Base-by-base conservation (phyloP, 2,329 filamentous ascomycete species). In the Diaporthe longicolla region DNA sequence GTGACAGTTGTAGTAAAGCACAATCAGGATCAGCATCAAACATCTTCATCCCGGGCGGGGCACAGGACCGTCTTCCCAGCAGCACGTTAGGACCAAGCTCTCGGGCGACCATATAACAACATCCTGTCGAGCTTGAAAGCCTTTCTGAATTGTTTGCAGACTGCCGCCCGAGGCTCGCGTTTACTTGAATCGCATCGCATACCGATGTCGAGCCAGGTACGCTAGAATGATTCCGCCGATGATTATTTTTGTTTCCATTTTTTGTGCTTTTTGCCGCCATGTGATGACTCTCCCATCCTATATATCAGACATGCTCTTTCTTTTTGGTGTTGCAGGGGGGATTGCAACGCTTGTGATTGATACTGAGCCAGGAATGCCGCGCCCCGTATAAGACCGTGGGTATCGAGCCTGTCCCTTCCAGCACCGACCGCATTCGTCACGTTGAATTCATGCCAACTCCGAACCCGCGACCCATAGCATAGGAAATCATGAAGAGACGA, bases 281-380 rank as follows among this genome's bases (percentile, higher is more conserved):
- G 29, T 52, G 43, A 66, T 66, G 45, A 72, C 11, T 37, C 29
- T 66, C 70, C 70, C 58, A 68, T 68, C 35, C 66, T 65, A 71
- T 71, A 71, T 73, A 73, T 65, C 65, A 71, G 24, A 71, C 65
- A 73, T 72, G 61, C 70, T 72, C 48, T 57, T 57, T 57, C 69
- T 65, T 55, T 73, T 70, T 65, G 37, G 55, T 45, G 21, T 69
- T 65, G 48, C 29, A 43, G 21, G 37, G 32, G 40, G 43, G 21
- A 35, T 45, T 32, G 57, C 71, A 57, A 73, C 58, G 21, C 37
- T 66, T 66, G 57, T 63, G 50, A 50, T 68, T 61, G 66, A 70
- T 73, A 73, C 72, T 61, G 66, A 55, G 37, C 68, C 68, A 66
- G 63, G 45, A 66, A 43, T 65, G 72, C 72, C 66, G 72, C 45